Evolutionary conservation across 495 filamentous ascomycete species (phyloP), one percentile per base, ranked within the genome.

Genomic region (Filosporella fistucella): DNA sequence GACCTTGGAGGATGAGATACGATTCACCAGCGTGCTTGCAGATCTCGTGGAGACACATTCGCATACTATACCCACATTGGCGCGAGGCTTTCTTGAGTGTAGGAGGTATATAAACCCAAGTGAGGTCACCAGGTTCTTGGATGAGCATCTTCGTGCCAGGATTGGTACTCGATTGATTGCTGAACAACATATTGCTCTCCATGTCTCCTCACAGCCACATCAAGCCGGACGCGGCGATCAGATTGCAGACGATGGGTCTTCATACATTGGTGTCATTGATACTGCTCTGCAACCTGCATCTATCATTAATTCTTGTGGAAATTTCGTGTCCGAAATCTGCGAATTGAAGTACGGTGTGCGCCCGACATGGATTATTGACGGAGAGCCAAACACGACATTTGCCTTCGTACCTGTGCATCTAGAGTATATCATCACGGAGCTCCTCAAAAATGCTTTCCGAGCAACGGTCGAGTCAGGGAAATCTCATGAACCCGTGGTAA

Each of bases 191-290:
- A 85, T 98, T 45, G 91, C 91, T 14, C 73, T 97, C 13, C 93
- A 96, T 65, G 85, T 87, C 51, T 88, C 86, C 36, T 85, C 81
- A 9, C 80, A 84, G 33, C 85, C 86, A 21, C 81, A 87, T 61
- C 69, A 72, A 41, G 42, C 47, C 33, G 26, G 30, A 8, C 9
- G 45, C 8, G 32, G 23, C 7, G 37, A 73, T 78, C 42, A 70
- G 68, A 2, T 47, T 65, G 58, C 29, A 65, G 65, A 8, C 68
- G 63, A 53, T 20, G 67, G 78, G 9, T 77, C 80, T 0, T 83
- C 81, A 43, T 96, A 90, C 60, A 94, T 96, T 51, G 93, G 93
- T n/a, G 90, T 95, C 9, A 96, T 98, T 51, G 93, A 98, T 69
- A 97, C 93, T 0, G 83, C 84, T 1, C 68, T 98, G 17, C 86